Percentiles rank a stretch among this genome's conserved stretches.
Conservation (phyloP, 495 filamentous ascomycete genomes). For the Penicillium simplicissimum region DNA sequence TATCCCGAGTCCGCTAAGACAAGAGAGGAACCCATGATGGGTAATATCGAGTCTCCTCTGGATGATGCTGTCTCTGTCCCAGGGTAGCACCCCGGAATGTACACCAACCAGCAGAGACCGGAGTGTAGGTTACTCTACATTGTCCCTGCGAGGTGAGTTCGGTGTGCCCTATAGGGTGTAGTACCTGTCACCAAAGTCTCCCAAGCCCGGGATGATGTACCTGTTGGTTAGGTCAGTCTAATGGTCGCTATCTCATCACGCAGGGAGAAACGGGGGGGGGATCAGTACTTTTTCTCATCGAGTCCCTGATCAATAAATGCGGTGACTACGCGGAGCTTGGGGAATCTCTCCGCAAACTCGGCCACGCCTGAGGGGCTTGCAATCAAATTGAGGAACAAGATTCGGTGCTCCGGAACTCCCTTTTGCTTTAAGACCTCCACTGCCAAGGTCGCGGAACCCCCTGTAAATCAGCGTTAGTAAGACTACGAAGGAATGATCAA, state of each 20-base stretch:
- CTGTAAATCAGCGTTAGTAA: slow-evolving; percentile 43
- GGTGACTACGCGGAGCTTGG: slow-evolving; percentile 92
- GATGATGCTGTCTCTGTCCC: neutral
- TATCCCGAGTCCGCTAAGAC: neutral
- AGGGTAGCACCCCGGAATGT: neutral
- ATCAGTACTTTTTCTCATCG: slow-evolving; percentile 89
- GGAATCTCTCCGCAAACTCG: slow-evolving; percentile 87
- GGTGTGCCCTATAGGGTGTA: slow-evolving; percentile 71
- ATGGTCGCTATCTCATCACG: slow-evolving; percentile 2
- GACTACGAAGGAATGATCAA: neutral
- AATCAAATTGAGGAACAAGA: slow-evolving; percentile 94
- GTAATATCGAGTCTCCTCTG: neutral
- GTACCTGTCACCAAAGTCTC: slow-evolving; percentile 95
- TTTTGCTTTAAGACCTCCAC: slow-evolving; percentile 85
- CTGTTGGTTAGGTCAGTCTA: slow-evolving; percentile 49
- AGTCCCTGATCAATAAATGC: slow-evolving; percentile 94
- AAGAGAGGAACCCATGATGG: neutral
- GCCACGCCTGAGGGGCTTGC: slow-evolving; percentile 90
- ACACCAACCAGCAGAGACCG: neutral
- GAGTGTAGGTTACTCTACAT: neutral
- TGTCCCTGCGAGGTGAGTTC: neutral
- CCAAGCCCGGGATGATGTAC: slow-evolving; percentile 93
- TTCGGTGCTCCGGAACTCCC: slow-evolving; percentile 92
- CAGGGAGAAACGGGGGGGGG: neutral
- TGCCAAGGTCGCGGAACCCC: slow-evolving; percentile 94